These are phyloP conservation scores for Gymnopilus dilepis DNA, from an alignment of 768 basidiomycete genomes.

Conservation along the genomic window DNA sequence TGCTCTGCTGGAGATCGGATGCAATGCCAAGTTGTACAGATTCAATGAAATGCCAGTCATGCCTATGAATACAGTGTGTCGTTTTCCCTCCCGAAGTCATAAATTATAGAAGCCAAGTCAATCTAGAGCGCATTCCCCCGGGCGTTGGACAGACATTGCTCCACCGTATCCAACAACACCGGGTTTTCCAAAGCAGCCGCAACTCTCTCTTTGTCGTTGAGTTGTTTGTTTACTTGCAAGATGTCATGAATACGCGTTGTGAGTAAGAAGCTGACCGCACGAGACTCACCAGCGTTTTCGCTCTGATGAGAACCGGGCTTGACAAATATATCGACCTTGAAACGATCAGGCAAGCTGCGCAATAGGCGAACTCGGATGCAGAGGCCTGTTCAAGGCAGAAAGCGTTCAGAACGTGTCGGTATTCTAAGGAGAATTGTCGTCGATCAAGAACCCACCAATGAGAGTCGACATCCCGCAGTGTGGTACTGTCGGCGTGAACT, in stretches of 20 bases:
- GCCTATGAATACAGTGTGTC: slow-evolving; percentile 19
- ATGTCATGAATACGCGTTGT: not conserved
- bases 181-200: slow-evolving; percentile 96
- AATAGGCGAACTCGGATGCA: slow-evolving; percentile 93
- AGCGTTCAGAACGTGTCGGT: not conserved
- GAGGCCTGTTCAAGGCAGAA: slow-evolving; percentile 60
- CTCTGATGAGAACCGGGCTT: slow-evolving; percentile 97
- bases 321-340: slow-evolving; percentile 92
- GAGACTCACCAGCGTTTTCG: slow-evolving; percentile 76
- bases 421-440: not conserved
- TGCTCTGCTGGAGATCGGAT: slow-evolving; percentile 1
- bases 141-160: slow-evolving; percentile 57
- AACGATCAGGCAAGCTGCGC: slow-evolving; percentile 87
- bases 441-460: slow-evolving; percentile 65
- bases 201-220: slow-evolving; percentile 98
- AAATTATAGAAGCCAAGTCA: slow-evolving; percentile 5
- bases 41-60: slow-evolving; percentile 5
- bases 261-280: not conserved
- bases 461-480: slow-evolving; percentile 98
- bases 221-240: slow-evolving; percentile 92
- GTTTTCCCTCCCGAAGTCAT: slow-evolving; percentile 1
- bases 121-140: slow-evolving; percentile 15
- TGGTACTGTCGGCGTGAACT: slow-evolving; percentile 97
- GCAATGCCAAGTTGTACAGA: slow-evolving; percentile 7
- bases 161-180: slow-evolving; percentile 83